These are phyloP conservation scores for Apiospora hydei DNA, from an alignment of 2,329 filamentous ascomycete species.

Conservation along the genomic window DNA sequence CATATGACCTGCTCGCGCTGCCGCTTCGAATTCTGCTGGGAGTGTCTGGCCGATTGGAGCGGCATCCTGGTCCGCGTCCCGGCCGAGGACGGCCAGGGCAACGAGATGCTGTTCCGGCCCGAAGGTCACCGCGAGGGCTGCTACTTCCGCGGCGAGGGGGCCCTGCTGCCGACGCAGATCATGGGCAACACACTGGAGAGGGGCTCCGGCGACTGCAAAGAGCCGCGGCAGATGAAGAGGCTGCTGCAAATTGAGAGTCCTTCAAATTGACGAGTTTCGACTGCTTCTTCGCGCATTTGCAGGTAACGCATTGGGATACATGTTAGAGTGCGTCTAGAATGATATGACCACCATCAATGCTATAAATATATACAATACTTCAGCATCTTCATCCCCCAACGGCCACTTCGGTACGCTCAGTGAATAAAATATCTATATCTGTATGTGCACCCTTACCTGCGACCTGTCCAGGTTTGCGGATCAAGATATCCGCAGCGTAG, in stretches of 20 bases:
- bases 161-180: conserved; percentile 28
- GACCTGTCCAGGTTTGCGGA: not conserved
- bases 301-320: not conserved
- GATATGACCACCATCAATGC: not conserved
- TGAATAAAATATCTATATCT: not conserved
- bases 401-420: not conserved
- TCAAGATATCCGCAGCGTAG: not conserved
- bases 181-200: conserved; percentile 29
- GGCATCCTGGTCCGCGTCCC: conserved; percentile 25
- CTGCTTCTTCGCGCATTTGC: not conserved
- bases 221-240: not conserved
- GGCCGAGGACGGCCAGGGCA: conserved; percentile 16
- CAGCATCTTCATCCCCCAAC: fast-evolving
- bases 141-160: conserved; percentile 29
- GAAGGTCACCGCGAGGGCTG: conserved; percentile 32
- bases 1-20: conserved; percentile 31
- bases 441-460: not conserved
- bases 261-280: not conserved
- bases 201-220: conserved; percentile 23
- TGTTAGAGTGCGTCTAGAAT: not conserved
- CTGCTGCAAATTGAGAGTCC: not conserved
- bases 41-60: conserved; percentile 38
- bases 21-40: conserved; percentile 39
- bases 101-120: conserved; percentile 22
- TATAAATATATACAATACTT: not conserved